Evolutionary conservation across 2,329 filamentous ascomycete genomes (phyloP).

Genomic region (Diaporthe ampelina): DNA sequence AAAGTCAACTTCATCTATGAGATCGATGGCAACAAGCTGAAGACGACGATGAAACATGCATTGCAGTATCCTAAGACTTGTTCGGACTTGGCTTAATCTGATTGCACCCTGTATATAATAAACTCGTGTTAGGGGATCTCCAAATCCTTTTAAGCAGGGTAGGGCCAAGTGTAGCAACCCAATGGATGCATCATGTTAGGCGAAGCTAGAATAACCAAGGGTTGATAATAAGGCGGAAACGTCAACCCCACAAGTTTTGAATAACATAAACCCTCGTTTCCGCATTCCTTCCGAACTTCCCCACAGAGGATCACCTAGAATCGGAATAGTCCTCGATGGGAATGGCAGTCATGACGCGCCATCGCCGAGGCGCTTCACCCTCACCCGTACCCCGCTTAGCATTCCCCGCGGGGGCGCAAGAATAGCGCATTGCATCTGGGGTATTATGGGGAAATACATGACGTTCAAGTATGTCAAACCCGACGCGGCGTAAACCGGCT

Average conservation of each 20-base stretch:
- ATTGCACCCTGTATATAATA: background rate
- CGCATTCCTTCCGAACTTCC: background rate
- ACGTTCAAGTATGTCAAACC: background rate
- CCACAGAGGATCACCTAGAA: background rate
- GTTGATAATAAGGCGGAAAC: background rate
- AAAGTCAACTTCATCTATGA: constrained; percentile 44
- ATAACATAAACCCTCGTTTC: background rate
- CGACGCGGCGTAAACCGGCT: background rate
- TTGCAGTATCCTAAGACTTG: constrained; percentile 61
- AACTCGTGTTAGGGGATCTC: too few relatives aligned
- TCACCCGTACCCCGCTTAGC: constrained; percentile 23
- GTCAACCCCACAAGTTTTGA: too few relatives aligned
- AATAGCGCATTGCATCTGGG: background rate
- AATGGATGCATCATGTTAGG: background rate
- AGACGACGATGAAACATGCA: constrained; percentile 51
- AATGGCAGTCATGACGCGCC: constrained; percentile 12
- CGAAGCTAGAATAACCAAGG: background rate
- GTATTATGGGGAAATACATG: background rate
- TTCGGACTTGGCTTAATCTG: constrained; percentile 42
- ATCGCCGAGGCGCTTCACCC: background rate
- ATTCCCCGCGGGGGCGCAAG: constrained; percentile 7
- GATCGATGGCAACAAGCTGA: constrained; percentile 50
- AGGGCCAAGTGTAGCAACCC: background rate
- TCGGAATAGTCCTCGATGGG: background rate
- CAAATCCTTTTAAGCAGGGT: too few relatives aligned